Base-by-base conservation (phyloP, 495 filamentous ascomycete genomes). In the Hypoxylon crocopeplum region DNA sequence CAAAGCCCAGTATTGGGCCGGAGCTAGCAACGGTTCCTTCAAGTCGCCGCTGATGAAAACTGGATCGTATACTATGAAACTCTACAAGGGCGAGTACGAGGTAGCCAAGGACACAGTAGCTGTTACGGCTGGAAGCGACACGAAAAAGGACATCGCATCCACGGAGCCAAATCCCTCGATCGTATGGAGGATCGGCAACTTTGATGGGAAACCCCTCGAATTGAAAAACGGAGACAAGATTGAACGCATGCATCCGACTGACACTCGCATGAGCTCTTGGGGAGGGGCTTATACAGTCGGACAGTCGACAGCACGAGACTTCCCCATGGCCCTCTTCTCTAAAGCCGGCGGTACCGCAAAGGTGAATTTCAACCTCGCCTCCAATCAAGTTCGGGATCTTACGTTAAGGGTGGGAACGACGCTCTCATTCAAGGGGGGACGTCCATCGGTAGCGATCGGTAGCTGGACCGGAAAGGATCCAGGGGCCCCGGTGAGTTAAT, bases 41-140 rank as follows among this genome's bases (percentile, higher is more conserved):
- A 83, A 80, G 8, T 86, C 85, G 0, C 84, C 85, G 0, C 68
- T 76, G 19, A 87, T 88, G 85, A 87, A 87, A 61, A 76, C 84
- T 0, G 86, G 86, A 2, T 82, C 80, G 0, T 88, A 87, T 67
- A 84, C 81, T 3, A 86, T 86, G 82, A 79, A 82, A 7, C 77
- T 87, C 7, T 87, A 87, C 65, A 80, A 81, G 34, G 77, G 73
- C 32, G 84, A 87, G 63, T 79, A 75, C 59, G 62, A 68, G 7
- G 78, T 85, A 15, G 81, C 77, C 5, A 71, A 69, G 1, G 73
- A 77, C 10, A 60, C 53, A 0, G 80, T 86, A 1, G 75, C 70
- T 0, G 76, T 86, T 5, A 72, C 64, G 0, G 80, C 81, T 0
- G 82, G 79, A 4, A 71, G 68, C 11, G 74, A 74, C 4, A 73